Evolutionary conservation across 768 basidiomycete genomes (phyloP), one percentile per base, ranked within the genome.

Genomic region (Trametes gibbosa): DNA sequence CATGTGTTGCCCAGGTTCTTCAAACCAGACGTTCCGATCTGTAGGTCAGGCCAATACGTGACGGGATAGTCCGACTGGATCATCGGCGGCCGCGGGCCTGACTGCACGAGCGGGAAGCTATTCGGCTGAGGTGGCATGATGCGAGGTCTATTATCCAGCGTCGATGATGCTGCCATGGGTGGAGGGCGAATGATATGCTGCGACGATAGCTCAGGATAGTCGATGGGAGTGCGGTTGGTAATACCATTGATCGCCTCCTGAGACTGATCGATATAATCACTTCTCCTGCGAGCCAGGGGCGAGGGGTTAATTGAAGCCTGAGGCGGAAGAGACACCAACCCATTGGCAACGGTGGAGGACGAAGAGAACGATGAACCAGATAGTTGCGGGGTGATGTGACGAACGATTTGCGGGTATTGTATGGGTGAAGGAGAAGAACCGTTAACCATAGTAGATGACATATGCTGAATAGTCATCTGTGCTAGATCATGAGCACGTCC

Each of bases 1-100:
- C 97, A 99, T 8, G 97, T 99, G 71, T 98, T 98, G 17, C 90
- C 88, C 60, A 98, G 69, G 70, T 99, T 99, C 82, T 95, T 95
- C 69, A 99, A 72, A 3, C 96, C 96, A 0, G 87, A 85, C 19
- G 85, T 85, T 23, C 87, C 89, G 53, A 95, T 85, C 61, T 87
- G 83, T 40, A 84, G 77, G 69, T 95, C 91, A 14, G 80, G 73
- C 95, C 95, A 98, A 71, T 90, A 95, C 5, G 79, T 79, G 21
- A 93, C 86, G 4, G 90, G 89, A 69, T 90, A 95, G 46, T 88
- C 85, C n/a, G 84, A 86, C 27, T 74, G 73, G 62, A 91, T 89
- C 24, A 83, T 81, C 17, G 90, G 90, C 1, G 84, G 82, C 60
- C 75, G 81, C 0, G 87, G 86, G 17, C 74, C 76, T 9, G 69